Evolutionary conservation across 2,329 filamentous ascomycete genomes (phyloP).

Genomic region (Cladosporium sphaerospermum): DNA sequence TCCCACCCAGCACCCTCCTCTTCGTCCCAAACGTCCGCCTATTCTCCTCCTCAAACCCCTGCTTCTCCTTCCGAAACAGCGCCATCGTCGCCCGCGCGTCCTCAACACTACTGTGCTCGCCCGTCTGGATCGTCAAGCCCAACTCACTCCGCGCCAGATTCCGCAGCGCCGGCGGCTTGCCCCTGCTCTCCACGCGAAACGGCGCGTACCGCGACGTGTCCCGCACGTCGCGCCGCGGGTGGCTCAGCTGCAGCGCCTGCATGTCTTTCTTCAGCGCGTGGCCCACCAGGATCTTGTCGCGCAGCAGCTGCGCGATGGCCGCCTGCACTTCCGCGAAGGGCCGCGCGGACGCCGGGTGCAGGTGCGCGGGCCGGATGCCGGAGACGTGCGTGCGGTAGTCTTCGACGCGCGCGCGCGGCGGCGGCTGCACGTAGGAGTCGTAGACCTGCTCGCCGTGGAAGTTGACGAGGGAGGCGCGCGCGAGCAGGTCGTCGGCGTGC

Average conservation of each 20-base stretch:
- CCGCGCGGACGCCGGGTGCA: slow-evolving; percentile 47
- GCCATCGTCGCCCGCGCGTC: slow-evolving; percentile 90
- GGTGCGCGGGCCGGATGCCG: slow-evolving; percentile 68
- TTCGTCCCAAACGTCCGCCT: slow-evolving; percentile 54
- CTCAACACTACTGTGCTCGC: slow-evolving; percentile 57
- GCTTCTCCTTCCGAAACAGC: slow-evolving; percentile 76
- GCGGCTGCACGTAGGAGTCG: slow-evolving; percentile 80
- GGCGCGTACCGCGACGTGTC: slow-evolving; percentile 75
- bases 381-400: slow-evolving; percentile 87
- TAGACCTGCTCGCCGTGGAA: slow-evolving; percentile 90
- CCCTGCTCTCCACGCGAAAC: slow-evolving; percentile 64
- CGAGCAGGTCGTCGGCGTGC: slow-evolving; percentile 67
- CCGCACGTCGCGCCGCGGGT: slow-evolving; percentile 70
- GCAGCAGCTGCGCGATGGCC: slow-evolving; percentile 62
- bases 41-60: slow-evolving; percentile 77
- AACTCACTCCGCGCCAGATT: slow-evolving; percentile 51
- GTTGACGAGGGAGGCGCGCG: slow-evolving; percentile 84
- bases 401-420: slow-evolving; percentile 59
- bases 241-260: slow-evolving; percentile 66
- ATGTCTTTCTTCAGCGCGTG: slow-evolving; percentile 78
- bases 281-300: slow-evolving; percentile 68
- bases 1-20: neutral
- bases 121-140: slow-evolving; percentile 54
- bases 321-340: slow-evolving; percentile 70
- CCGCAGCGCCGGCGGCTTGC: slow-evolving; percentile 63